Evolutionary conservation across 1,284 basidiomycete species (phyloP).

Genomic region (Tremellales sp.): DNA sequence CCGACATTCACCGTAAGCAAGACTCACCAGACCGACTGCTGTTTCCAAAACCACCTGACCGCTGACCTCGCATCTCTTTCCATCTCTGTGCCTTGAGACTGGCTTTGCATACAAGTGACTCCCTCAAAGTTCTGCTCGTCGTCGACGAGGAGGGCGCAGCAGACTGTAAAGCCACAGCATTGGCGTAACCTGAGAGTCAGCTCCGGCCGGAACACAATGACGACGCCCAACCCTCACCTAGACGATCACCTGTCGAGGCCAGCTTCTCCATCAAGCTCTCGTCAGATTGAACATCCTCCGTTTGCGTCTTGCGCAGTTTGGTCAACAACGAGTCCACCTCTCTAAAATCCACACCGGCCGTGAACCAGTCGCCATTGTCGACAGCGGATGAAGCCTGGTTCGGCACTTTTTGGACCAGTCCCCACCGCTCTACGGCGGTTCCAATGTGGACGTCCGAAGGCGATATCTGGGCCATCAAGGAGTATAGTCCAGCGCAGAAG

Average conservation of each 20-base stretch:
- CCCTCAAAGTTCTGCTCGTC: conserved; percentile 13
- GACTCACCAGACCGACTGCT: conserved; percentile 23
- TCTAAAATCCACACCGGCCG: conserved; percentile 26
- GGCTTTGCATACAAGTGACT: conserved; percentile 31
- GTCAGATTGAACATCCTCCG: not conserved
- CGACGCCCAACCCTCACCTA: conserved; percentile 24
- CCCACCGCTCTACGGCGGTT: conserved; percentile 29
- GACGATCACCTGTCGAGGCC: conserved; percentile 22
- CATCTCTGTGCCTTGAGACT: conserved; percentile 37
- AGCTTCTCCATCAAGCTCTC: conserved; percentile 9
- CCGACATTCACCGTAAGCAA: not conserved
- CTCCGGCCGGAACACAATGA: conserved; percentile 6
- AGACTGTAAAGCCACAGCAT: conserved; percentile 27
- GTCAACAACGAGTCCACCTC: conserved; percentile 16
- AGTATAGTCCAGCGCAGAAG: conserved; percentile 35
- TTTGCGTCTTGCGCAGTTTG: conserved; percentile 3
- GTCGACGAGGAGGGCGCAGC: conserved; percentile 1
- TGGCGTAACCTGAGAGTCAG: conserved; percentile 23
- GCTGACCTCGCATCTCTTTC: conserved; percentile 27
- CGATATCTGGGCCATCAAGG: conserved; percentile 31
- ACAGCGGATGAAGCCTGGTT: conserved; percentile 5
- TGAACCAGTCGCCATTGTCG: conserved; percentile 39
- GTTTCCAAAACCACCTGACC: conserved; percentile 27
- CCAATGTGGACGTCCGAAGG: conserved; percentile 10
- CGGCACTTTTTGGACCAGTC: conserved; percentile 37